Conservation (phyloP, 2,329 filamentous ascomycete species). For the Colletotrichum sp. region DNA sequence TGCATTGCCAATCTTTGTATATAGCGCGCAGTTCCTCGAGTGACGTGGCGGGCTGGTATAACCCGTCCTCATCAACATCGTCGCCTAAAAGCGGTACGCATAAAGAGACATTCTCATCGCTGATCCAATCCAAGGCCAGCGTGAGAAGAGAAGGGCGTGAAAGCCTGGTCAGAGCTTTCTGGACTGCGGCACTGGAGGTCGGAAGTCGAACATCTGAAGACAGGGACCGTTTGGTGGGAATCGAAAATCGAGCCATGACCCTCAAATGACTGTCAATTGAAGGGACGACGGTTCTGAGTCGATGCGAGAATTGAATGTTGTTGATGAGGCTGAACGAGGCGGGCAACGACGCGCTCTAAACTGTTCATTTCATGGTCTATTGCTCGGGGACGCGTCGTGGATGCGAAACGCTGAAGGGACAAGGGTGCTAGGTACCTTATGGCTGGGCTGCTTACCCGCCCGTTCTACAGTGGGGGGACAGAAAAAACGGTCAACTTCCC, state of each 20-base stretch:
- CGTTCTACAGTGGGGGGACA: too few species aligned
- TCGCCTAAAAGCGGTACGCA: conserved; percentile 59
- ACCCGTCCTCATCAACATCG: conserved; percentile 66
- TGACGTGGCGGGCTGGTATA: conserved; percentile 72
- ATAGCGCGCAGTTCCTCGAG: conserved; percentile 70
- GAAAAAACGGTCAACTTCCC: too few species aligned
- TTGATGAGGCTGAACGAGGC: background rate
- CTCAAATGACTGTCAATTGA: background rate
- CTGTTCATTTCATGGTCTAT: background rate
- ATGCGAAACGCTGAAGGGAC: background rate
- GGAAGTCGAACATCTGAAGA: conserved; percentile 74
- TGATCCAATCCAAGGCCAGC: conserved; percentile 79
- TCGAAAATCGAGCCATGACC: conserved; percentile 61
- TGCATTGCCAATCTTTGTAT: conserved; percentile 65
- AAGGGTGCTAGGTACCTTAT: background rate
- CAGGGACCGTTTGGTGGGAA: conserved; percentile 75
- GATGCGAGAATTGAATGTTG: background rate
- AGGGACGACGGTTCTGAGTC: background rate
- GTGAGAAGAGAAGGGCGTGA: conserved; percentile 75
- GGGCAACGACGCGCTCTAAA: background rate
- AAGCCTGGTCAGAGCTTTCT: conserved; percentile 72
- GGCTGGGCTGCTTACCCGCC: too few species aligned
- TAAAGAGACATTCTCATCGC: conserved; percentile 64
- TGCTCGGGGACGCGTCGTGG: conserved; percentile 4
- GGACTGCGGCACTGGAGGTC: conserved; percentile 65